Evolutionary conservation across 2,329 filamentous ascomycete species (phyloP), one percentile per base, ranked within the genome.

Genomic region (Kalmusia sp.): DNA sequence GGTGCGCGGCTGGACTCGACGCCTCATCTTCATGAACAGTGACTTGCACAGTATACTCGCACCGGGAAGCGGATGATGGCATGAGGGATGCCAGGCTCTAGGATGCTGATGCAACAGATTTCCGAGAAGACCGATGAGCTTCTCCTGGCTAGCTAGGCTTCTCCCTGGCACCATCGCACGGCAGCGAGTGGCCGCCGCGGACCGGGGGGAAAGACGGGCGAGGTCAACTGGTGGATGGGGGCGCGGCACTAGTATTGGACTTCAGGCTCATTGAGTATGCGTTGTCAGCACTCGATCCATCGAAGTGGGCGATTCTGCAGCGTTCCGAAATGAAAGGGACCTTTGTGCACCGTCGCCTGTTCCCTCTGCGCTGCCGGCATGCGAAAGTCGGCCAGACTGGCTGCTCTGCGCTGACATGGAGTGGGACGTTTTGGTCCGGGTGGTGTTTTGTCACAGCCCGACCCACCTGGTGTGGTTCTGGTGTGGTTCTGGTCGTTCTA

Each of bases 311-410:
- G 67, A 73, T 71, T 62, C 65, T 72, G 68, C 68, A 71, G 64
- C 54, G 43, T 64, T 61, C 71, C 70, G 70, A 74, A 74, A 74
- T 74, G 68, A 71, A 64, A 73, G 69, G 71, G 68, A 70, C 59
- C 56, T 51, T 62, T 68, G 70, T 73, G 61, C 64, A 49, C 65
- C 69, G 62, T 70, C 53, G 58, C 55, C 50, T 59, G 38, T 54
- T 59, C 38, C 30, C 47, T 40, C 52, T 39, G 50, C 50, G 43
- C 48, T 37, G 53, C 50, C 47, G 57, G 52, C 45, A 50, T 55
- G 53, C 58, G 50, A 58, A 52, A 34, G n/a, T 9, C 30, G 43
- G 19, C 39, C 25, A 55, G 55, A 37, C 52, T 52, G 39, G 48
- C 46, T 57, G 52, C 40, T 53, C 49, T 60, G 62, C 49, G 51